Evolutionary conservation across 2,329 filamentous ascomycete species (phyloP).

Genomic region (Aspergillus sp.): DNA sequence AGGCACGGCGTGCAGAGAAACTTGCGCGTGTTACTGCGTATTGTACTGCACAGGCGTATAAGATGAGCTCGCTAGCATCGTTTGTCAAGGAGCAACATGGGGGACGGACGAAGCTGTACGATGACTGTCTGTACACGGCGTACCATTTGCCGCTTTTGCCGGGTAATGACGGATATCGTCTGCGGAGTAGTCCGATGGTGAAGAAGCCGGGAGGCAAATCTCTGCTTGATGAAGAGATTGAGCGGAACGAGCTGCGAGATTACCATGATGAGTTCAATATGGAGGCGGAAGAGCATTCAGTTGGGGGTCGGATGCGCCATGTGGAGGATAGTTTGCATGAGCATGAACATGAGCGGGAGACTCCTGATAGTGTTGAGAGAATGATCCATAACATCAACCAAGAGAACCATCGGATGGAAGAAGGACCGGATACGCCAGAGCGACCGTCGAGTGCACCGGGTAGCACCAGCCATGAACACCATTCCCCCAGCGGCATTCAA

Average conservation of each 20-base stretch:
- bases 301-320: slow-evolving; percentile 25
- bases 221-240: slow-evolving; percentile 89
- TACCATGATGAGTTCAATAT: slow-evolving; percentile 89
- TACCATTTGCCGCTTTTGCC: slow-evolving; percentile 87
- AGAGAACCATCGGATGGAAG: slow-evolving; percentile 18
- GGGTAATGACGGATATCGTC: slow-evolving; percentile 76
- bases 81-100: slow-evolving; percentile 84
- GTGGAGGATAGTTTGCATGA: slow-evolving; percentile 11
- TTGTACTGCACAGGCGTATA: slow-evolving; percentile 90
- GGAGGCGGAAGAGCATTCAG: slow-evolving; percentile 47
- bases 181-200: slow-evolving; percentile 82
- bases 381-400: background rate
- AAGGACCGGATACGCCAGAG: slow-evolving; percentile 6
- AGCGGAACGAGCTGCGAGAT: slow-evolving; percentile 80
- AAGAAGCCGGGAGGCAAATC: slow-evolving; percentile 92
- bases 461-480: slow-evolving; percentile 14
- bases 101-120: slow-evolving; percentile 91
- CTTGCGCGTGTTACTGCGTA: slow-evolving; percentile 88
- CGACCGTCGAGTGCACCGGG: background rate
- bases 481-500: slow-evolving; percentile 15
- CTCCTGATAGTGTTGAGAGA: background rate
- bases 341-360: slow-evolving; percentile 4
- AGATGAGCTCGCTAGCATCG: slow-evolving; percentile 76
- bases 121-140: slow-evolving; percentile 92
- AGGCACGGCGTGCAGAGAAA: slow-evolving; percentile 78